Base-by-base conservation (phyloP, 805 yeast species). In the Sugiyamaella smithiae region DNA sequence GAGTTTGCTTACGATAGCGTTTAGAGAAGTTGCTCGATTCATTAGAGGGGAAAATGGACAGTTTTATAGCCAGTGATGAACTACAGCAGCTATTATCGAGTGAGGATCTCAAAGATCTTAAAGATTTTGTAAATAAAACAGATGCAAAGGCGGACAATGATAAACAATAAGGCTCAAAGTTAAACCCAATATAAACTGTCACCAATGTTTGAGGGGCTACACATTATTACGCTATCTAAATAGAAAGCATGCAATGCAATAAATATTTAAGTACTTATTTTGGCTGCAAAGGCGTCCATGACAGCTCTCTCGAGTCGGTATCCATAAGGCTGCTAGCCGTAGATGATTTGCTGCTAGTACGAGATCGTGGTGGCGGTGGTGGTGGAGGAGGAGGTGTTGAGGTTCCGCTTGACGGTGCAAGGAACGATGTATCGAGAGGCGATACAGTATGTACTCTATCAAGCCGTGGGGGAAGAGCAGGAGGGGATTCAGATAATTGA, bases 21-120 rank as follows among this genome's bases (percentile, higher is more conserved):
- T 67, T 85, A 53, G 93, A 85, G 64, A 70, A 70, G 56, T 74
- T 82, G 79, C 68, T 85, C 40, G 90, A 84, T 57, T 63, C 69
- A 17, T 66, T 85, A 43, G 91, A 85, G 58, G 75, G 75, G 33
- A 81, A 80, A 61, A 76, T 85, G 73, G 87, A 82, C 48, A 61
- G 67, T 3, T 71, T 84, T 9, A 63, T 81, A 11, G 33, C 52
- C 32, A 49, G 55, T 12, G 50, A 50, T 12, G 57, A 55, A 14
- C 33, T 53, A 40, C 58, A 72, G 49, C 82, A 78, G 43, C 46
- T 59, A 14, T 50, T 45, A 23, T 45, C 48, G 17, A 38, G 45
- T 8, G 48, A 45, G 7, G 55, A 51, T 12, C 26, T 49, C 17
- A 40, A 45, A 28, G 50, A 52, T 7, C 19, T 45, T 9, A 45